Evolutionary conservation across 2,329 filamentous ascomycete genomes (phyloP), one percentile per base, ranked within the genome.

Genomic region (Botrytis porri): DNA sequence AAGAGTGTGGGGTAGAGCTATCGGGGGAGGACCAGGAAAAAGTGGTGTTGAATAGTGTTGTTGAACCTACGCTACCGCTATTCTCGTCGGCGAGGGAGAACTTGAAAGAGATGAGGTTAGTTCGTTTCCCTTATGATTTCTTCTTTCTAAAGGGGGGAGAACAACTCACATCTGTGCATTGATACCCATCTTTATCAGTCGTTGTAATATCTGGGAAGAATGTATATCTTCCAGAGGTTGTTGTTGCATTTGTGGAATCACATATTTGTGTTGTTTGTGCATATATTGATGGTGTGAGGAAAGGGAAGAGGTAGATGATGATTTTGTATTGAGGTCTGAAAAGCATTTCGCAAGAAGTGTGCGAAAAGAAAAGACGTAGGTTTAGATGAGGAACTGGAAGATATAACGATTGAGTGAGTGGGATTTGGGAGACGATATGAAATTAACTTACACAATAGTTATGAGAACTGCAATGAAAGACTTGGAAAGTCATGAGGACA

Each of bases 191-290:
- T 18, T 48, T 48, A 29, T 72, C 62, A 2, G 51, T 60, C 20
- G 62, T 39, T 51, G 48, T 22, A 0, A 72, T 32, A 29, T 67
- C 39, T 4, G 62, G 54, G 35, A 59, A 59, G 48, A 66, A 72
- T 37, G 70, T 72, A 7, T 67, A 72, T 67, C 61, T 43, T 67
- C 70, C 70, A 12, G 62, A 67, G 18, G 45, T 48, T 5, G 70
- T 60, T 20, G 62, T 67, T n/a, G 48, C 48, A 20, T 45, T 67
- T 32, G 29, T 20, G 2, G 37, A n/a, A 29, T 67, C 48, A 54
- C 70, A 60, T 43, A 72, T 67, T 39, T 60, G 35, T 12, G 45
- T 35, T 35, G 20, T 57, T 65, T 54, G 20, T 67, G 51, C 62
- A 10, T 65, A 18, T 72, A 60, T 45, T 39, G 48, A 67, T 67